Evolutionary conservation across 352 stramenopile genomes (phyloP).

Genomic region (Phytopythium ostracodes): DNA sequence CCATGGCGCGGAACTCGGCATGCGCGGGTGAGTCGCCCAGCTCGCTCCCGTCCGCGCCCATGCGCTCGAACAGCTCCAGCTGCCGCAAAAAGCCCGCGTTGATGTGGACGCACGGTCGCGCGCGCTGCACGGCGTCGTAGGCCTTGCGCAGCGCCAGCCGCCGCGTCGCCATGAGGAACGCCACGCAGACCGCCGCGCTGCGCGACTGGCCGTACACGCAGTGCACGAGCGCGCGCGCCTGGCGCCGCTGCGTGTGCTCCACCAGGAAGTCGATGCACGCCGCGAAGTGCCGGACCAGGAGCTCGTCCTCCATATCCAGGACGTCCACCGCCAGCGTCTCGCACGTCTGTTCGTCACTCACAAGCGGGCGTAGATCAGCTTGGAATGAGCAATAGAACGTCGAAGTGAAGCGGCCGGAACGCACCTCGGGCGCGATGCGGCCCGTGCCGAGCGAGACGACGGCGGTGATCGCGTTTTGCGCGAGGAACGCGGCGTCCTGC

Average conservation of each 20-base stretch:
- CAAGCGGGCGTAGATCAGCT: not conserved
- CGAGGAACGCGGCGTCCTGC: slow-evolving; percentile 41
- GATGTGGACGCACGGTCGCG: slow-evolving; percentile 73
- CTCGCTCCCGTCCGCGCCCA: slow-evolving; percentile 37
- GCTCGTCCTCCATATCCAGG: slow-evolving; percentile 72
- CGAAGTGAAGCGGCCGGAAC: not conserved
- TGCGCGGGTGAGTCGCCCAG: slow-evolving; percentile 49
- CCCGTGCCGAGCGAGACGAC: slow-evolving; percentile 63
- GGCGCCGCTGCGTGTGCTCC: slow-evolving; percentile 11
- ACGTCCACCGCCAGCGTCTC: slow-evolving; percentile 54
- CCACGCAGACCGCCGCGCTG: slow-evolving; percentile 67
- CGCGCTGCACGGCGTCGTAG: slow-evolving; percentile 54
- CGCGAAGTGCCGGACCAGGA: slow-evolving; percentile 60
- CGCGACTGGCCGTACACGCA: slow-evolving; percentile 81
- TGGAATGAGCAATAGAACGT: not conserved
- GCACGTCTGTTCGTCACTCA: slow-evolving; percentile 16
- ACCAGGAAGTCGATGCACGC: slow-evolving; percentile 44
- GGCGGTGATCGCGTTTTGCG: slow-evolving; percentile 33
- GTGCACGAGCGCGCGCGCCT: slow-evolving; percentile 45
- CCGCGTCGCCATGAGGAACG: slow-evolving; percentile 60
- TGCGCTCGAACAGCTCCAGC: slow-evolving; percentile 62
- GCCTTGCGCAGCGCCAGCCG: slow-evolving; percentile 34
- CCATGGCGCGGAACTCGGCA: slow-evolving; percentile 53
- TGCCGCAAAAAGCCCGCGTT: slow-evolving; percentile 72
- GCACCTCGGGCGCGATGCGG: slow-evolving; percentile 41